Percentiles rank a stretch among this genome's conserved stretches.
These are phyloP conservation scores for Melastoma candidum DNA, from an alignment of 441 rosid genomes.

Conservation along the genomic window DNA sequence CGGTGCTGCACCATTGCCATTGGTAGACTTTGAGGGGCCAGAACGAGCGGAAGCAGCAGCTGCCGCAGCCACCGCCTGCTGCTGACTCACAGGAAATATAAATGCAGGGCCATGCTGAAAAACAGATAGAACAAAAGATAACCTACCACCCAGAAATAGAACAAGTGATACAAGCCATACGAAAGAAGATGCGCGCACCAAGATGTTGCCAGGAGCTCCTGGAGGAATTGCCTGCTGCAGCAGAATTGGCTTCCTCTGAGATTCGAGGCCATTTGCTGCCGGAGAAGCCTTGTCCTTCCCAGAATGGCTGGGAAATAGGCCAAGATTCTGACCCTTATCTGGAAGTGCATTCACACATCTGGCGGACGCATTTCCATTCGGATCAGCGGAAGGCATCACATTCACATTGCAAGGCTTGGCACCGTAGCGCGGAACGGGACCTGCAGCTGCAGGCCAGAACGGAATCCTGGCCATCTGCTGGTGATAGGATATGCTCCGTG, in stretches of 20 bases:
- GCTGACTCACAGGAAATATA: slow-evolving; percentile 84
- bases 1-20: no score
- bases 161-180: background rate
- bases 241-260: slow-evolving; percentile 76
- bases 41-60: slow-evolving; percentile 59
- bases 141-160: background rate
- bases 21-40: slow-evolving; percentile 29
- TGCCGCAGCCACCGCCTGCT: slow-evolving; percentile 41
- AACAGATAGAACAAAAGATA: slow-evolving; percentile 4
- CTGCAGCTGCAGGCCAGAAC: slow-evolving; percentile 84
- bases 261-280: slow-evolving; percentile 37
- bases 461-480: slow-evolving; percentile 78
- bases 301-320: slow-evolving; percentile 34
- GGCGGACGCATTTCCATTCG: slow-evolving; percentile 40
- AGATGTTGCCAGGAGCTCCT: slow-evolving; percentile 59
- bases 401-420: slow-evolving; percentile 72
- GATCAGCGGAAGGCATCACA: slow-evolving; percentile 59
- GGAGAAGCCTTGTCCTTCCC: slow-evolving; percentile 54
- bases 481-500: slow-evolving; percentile 57
- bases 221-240: slow-evolving; percentile 83
- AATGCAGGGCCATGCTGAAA: slow-evolving; percentile 82
- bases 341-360: slow-evolving; percentile 37
- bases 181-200: slow-evolving; percentile 39
- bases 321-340: slow-evolving; percentile 46
- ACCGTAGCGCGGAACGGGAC: slow-evolving; percentile 70